A percentile compares a stretch with the other conserved stretches of the same genome.
phyloP scores from a whole-genome alignment of 768 basidiomycete genomes.

The Crepidotus variabilis region DNA sequence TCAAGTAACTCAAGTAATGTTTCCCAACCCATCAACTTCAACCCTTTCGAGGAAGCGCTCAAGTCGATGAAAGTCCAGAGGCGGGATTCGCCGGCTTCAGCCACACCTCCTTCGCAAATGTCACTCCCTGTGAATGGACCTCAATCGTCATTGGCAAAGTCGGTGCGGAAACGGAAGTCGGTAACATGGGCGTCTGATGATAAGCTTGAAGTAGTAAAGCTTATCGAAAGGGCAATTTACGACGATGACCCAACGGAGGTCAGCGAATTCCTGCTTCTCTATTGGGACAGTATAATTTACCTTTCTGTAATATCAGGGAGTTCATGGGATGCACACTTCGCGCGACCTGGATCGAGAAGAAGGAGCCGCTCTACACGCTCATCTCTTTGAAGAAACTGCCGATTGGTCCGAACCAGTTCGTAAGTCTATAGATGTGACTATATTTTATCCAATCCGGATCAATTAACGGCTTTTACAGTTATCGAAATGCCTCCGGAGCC shows the following conservation, averaged over 20 bases:
- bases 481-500: slow-evolving; percentile 61
- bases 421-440: slow-evolving; percentile 42
- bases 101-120: slow-evolving; percentile 49
- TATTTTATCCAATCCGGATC: slow-evolving; percentile 15
- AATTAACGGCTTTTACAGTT: slow-evolving; percentile 35
- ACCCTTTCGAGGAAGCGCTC: slow-evolving; percentile 82
- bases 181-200: slow-evolving; percentile 78
- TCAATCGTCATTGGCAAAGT: slow-evolving; percentile 30
- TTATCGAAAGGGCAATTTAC: slow-evolving; percentile 85
- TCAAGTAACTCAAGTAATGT: slow-evolving; percentile 33
- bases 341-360: slow-evolving; percentile 88
- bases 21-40: slow-evolving; percentile 71
- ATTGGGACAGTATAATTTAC: slow-evolving; percentile 25
- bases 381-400: slow-evolving; percentile 79
- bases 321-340: slow-evolving; percentile 64
- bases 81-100: slow-evolving; percentile 57
- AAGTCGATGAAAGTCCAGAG: slow-evolving; percentile 64
- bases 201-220: slow-evolving; percentile 68
- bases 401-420: slow-evolving; percentile 84
- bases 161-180: slow-evolving; percentile 67
- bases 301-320: slow-evolving; percentile 54
- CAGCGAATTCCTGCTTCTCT: slow-evolving; percentile 46
- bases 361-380: slow-evolving; percentile 79
- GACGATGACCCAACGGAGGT: slow-evolving; percentile 88
- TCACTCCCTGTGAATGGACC: slow-evolving; percentile 26